Conservation (phyloP, 169 alveolate genomes). For the Cystoisospora suis region DNA sequence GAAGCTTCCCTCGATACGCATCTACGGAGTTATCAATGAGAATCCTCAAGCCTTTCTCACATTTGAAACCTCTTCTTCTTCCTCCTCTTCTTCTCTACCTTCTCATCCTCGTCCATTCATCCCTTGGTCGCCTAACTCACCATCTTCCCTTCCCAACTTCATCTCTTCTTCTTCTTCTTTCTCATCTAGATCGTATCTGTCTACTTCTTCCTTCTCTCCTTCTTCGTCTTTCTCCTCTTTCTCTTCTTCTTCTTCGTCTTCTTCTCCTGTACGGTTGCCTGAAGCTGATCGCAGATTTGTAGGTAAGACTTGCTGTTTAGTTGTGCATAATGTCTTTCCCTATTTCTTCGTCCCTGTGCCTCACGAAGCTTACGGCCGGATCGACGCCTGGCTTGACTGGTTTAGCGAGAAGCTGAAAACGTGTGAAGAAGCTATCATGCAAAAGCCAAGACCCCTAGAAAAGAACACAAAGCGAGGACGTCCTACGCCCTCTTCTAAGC, state of each 20-base stretch:
- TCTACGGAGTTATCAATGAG: conserved; percentile 52
- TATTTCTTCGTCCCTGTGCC: conserved; percentile 61
- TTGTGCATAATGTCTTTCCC: conserved; percentile 54
- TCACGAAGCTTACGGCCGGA: conserved; percentile 51
- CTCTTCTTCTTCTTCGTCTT: background rate
- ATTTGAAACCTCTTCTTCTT: background rate
- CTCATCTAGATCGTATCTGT: background rate
- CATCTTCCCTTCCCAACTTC: background rate
- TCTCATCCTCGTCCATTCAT: background rate
- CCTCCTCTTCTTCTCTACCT: background rate
- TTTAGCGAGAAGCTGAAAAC: conserved; percentile 36
- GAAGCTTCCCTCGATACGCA: conserved; percentile 49
- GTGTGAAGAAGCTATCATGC: conserved; percentile 27
- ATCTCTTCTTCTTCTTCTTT: background rate
- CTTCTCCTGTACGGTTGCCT: background rate
- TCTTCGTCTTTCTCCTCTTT: background rate
- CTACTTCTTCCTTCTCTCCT: background rate
- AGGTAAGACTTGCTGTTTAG: conserved; percentile 56
- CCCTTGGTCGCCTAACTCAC: background rate
- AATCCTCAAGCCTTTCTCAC: background rate
- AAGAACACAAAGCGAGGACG: no score
- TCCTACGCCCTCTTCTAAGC: no score
- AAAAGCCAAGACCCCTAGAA: conserved; percentile 14
- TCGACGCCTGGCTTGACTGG: conserved; percentile 34
- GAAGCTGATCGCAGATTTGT: conserved; percentile 20